A percentile compares a stretch with the other conserved stretches of the same genome.
These are phyloP conservation scores for Calonectria pseudoreteaudii DNA, from an alignment of 2,329 filamentous ascomycete genomes.

Conservation along the genomic window DNA sequence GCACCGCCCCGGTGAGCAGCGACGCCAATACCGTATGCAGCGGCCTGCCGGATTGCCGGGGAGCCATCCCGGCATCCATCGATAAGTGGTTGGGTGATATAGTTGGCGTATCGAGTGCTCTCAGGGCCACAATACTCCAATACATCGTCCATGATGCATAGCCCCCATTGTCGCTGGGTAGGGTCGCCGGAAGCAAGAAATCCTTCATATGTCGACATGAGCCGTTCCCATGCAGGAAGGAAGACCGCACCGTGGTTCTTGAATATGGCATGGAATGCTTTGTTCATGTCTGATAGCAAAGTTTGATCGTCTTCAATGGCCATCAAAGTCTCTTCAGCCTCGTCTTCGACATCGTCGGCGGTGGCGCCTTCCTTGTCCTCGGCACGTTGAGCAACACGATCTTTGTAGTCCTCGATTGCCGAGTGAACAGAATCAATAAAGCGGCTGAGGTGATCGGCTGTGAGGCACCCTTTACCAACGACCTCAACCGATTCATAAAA, in stretches of 20 bases:
- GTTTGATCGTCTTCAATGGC: conserved; percentile 98
- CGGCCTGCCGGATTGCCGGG: conserved; percentile 93
- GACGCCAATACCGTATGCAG: conserved; percentile 94
- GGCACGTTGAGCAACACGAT: conserved; percentile 83
- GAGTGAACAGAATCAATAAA: conserved; percentile 91
- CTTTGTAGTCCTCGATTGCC: conserved; percentile 92
- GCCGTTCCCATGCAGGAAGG: conserved; percentile 86
- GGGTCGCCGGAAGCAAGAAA: conserved; percentile 87
- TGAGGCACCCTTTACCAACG: conserved; percentile 86
- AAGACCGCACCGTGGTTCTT: conserved; percentile 92
- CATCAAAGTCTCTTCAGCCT: conserved; percentile 86
- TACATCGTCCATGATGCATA: conserved; percentile 98
- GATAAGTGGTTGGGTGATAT: conserved; percentile 88
- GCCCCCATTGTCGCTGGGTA: conserved; percentile 97
- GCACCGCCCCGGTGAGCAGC: conserved; percentile 92
- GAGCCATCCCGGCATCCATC: conserved; percentile 88
- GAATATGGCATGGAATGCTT: conserved; percentile 98
- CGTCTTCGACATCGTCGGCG: conserved; percentile 89
- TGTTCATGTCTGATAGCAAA: conserved; percentile 98
- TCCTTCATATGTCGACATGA: conserved; percentile 85
- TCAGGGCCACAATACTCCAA: conserved; percentile 95
- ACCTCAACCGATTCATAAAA: conserved; percentile 99
- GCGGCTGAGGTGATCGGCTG: conserved; percentile 79
- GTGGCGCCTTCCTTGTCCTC: conserved; percentile 82
- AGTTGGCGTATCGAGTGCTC: conserved; percentile 85